Conservation (phyloP, 202 grass and related monocot genomes). For the Zoysia matrella region DNA sequence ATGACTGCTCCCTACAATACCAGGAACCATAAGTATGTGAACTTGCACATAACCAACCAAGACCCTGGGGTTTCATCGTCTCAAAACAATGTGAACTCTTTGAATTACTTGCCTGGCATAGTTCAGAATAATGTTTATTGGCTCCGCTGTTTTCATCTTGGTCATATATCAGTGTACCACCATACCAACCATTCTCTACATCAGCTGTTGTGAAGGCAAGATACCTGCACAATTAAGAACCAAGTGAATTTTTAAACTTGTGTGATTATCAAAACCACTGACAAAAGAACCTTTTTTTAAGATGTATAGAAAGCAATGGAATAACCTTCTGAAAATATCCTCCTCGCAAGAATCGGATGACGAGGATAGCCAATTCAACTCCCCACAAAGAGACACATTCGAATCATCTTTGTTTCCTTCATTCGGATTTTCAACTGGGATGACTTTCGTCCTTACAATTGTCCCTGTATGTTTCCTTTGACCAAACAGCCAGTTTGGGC, state of each 20-base stretch:
- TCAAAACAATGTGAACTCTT: background rate
- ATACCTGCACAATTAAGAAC: conserved; percentile 60
- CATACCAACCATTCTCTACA: conserved; percentile 77
- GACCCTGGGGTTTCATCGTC: background rate
- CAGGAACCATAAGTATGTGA: conserved; percentile 14
- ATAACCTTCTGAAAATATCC: conserved; percentile 84
- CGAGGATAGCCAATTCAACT: conserved; percentile 71
- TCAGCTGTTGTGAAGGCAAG: conserved; percentile 70
- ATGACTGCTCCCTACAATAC: conserved; percentile 69
- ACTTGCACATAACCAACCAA: background rate
- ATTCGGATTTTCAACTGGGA: conserved; percentile 51
- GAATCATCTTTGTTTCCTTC: conserved; percentile 46
- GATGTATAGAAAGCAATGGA: conserved; percentile 15
- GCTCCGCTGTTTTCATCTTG: conserved; percentile 75
- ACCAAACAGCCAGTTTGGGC: conserved; percentile 93
- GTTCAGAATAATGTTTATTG: conserved; percentile 84
- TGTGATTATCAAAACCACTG: background rate
- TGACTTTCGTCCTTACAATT: conserved; percentile 43
- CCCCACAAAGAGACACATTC: conserved; percentile 46
- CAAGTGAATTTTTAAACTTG: background rate
- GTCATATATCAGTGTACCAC: conserved; percentile 80
- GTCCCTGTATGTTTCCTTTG: conserved; percentile 85
- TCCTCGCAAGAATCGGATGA: conserved; percentile 71
- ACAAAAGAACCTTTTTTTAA: conserved; percentile 16
- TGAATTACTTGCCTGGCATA: conserved; percentile 62